Base-by-base conservation (phyloP, 2,329 filamentous ascomycete genomes). In the Xylaria arbuscula region DNA sequence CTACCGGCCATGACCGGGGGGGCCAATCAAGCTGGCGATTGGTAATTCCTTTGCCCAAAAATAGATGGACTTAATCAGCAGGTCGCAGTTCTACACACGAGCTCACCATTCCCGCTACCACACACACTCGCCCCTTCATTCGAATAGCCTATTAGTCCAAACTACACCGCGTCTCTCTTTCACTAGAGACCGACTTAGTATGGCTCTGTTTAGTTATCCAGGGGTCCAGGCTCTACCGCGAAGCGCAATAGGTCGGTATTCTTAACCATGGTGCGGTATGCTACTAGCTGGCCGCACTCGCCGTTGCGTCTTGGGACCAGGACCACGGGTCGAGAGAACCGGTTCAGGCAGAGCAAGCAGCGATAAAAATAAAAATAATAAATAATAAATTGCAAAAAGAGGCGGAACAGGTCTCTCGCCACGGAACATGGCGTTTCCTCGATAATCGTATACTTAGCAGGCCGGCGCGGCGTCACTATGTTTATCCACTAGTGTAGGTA, bases 1-100 rank as follows among this genome's bases (percentile, higher is more conserved):
- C 63, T 56, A 48, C 58, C 47, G 50, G 58, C 11, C 62, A 56
- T 32, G 28, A 32, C 63, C 50, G 47, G 13, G 13, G 56, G 48
- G 64, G 53, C 72, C 71, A 75, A 74, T 72, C 11, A 71, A 58
- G 65, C 56, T 62, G 50, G 55, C 50, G 67, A 74, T 76, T 76
- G 72, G 72, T 75, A 75, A 76, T 73, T 42, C 32, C 34, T 22
- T 6, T 36, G 57, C 53, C 71, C 70, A 73, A 75, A 76, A 76
- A 76, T 76, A 76, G 73, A 68, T 42, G 15, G n/a, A 40, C 62
- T 75, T 73, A 74, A 70, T 72, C 74, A 75, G 72, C 72, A 45
- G 54, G 62, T 36, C 40, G 22, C 45, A 53, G 28, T 24, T 24
- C 54, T 55, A 61, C 28, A 28, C 54, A 28, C 28, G 36, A 57